Conservation (phyloP, 352 stramenopile genomes). For the Globisporangium middletonii region DNA sequence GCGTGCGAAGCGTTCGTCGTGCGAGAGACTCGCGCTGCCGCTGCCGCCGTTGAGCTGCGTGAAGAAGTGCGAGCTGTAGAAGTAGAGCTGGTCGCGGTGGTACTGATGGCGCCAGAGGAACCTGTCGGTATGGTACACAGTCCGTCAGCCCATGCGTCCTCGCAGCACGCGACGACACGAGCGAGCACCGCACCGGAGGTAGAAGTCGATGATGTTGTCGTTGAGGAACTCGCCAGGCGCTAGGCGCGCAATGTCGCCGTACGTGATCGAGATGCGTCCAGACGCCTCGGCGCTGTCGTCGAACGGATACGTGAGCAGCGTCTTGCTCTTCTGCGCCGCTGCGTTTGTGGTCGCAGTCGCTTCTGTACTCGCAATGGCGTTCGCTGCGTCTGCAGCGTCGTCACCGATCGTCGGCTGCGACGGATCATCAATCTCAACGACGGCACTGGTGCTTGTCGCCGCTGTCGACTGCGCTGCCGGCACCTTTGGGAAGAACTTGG, state of each 20-base stretch:
- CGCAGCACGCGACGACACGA: neutral
- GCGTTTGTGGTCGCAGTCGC: neutral
- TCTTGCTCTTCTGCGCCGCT: conserved; percentile 16
- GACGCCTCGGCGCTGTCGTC: conserved; percentile 20
- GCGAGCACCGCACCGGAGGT: conserved; percentile 58
- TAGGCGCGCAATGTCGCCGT: conserved; percentile 85
- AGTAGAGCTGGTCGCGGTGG: conserved; percentile 74
- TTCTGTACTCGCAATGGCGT: neutral
- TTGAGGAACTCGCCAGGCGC: conserved; percentile 91
- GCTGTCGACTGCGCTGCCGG: neutral
- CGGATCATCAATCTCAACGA: conserved; percentile 15
- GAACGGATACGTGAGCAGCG: conserved; percentile 58
- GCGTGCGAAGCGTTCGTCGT: conserved; percentile 45
- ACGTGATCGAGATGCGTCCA: conserved; percentile 65
- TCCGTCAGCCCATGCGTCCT: no score
- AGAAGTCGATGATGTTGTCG: conserved; percentile 92
- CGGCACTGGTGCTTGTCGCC: neutral
- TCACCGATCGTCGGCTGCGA: neutral
- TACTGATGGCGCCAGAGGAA: conserved; percentile 63
- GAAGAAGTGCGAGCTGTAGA: conserved; percentile 96
- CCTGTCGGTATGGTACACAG: conserved; percentile 12
- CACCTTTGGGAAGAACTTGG: conserved; percentile 5
- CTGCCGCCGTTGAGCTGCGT: conserved; percentile 74
- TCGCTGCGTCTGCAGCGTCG: neutral
- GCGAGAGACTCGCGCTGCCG: conserved; percentile 5